Conservation (phyloP, 805 yeast genomes). For the Candida montana region DNA sequence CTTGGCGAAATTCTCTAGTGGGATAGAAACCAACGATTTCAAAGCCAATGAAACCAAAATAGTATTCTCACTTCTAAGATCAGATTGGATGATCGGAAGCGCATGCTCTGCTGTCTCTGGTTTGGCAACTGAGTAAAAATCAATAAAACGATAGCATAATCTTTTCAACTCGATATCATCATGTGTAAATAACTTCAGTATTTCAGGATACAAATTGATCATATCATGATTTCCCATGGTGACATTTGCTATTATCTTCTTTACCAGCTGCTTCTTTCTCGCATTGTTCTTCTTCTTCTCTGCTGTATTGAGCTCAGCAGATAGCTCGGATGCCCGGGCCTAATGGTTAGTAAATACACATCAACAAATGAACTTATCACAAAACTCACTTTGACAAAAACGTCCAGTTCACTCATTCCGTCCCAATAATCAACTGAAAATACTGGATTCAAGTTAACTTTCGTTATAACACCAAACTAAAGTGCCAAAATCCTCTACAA, state of each 20-base stretch:
- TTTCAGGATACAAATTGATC: conserved; percentile 59
- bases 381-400: conserved; percentile 21
- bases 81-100: conserved; percentile 49
- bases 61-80: conserved; percentile 44
- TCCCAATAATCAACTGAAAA: too few relatives aligned
- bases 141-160: conserved; percentile 62
- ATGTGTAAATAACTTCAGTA: conserved; percentile 44
- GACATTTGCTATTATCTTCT: conserved; percentile 76
- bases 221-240: conserved; percentile 80
- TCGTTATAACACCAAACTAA: too few relatives aligned
- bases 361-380: neutral
- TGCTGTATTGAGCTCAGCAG: conserved; percentile 26
- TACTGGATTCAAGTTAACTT: neutral
- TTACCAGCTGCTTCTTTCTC: conserved; percentile 47
- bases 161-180: conserved; percentile 67
- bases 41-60: conserved; percentile 54
- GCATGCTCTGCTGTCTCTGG: conserved; percentile 53
- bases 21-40: conserved; percentile 57
- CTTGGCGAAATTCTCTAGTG: conserved; percentile 44
- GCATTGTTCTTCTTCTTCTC: conserved; percentile 35
- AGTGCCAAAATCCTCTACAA: too few relatives aligned
- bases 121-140: conserved; percentile 52
- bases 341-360: conserved; percentile 5
- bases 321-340: conserved; percentile 28
- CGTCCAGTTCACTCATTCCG: conserved; percentile 20